Conservation (phyloP, 2,329 filamentous ascomycete genomes). For the Diaporthe sp. region DNA sequence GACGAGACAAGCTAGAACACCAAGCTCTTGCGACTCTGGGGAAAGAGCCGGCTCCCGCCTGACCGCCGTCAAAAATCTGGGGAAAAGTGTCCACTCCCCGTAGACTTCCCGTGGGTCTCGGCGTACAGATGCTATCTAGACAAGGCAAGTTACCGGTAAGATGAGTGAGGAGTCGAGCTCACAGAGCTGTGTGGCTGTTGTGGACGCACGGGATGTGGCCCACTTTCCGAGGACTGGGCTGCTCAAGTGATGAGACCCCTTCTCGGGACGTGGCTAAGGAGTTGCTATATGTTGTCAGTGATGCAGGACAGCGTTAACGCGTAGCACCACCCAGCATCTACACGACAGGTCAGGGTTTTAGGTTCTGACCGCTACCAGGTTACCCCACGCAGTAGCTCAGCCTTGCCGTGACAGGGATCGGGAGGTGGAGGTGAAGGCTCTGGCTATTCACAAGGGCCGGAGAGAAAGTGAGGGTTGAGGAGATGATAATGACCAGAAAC, state of each 20-base stretch:
- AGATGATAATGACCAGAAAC: constrained; percentile 2
- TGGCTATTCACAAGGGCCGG: neutral
- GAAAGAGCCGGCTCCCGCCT: constrained; percentile 11
- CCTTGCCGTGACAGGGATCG: constrained; percentile 21
- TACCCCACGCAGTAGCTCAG: constrained; percentile 2
- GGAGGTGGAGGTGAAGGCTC: constrained; percentile 17
- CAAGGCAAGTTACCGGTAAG: neutral
- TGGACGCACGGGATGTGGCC: constrained; percentile 4
- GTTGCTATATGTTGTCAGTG: constrained; percentile 11
- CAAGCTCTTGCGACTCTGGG: constrained; percentile 13
- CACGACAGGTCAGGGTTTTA: constrained; percentile 4
- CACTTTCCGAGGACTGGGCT: constrained; percentile 1
- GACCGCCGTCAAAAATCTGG: constrained; percentile 1
- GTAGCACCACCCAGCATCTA: neutral
- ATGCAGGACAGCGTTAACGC: neutral
- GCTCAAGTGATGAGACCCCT: neutral
- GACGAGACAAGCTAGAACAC: neutral
- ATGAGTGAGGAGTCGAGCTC: neutral
- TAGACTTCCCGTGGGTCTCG: neutral
- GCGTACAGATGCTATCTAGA: neutral
- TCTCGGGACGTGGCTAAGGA: neutral
- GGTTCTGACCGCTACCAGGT: constrained; percentile 18
- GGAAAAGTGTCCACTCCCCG: constrained; percentile 13
- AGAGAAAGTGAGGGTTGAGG: neutral
- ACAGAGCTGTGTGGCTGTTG: neutral